Conservation (phyloP, 129 eudicot species). For the Pseudognaphalium luteoalbum region DNA sequence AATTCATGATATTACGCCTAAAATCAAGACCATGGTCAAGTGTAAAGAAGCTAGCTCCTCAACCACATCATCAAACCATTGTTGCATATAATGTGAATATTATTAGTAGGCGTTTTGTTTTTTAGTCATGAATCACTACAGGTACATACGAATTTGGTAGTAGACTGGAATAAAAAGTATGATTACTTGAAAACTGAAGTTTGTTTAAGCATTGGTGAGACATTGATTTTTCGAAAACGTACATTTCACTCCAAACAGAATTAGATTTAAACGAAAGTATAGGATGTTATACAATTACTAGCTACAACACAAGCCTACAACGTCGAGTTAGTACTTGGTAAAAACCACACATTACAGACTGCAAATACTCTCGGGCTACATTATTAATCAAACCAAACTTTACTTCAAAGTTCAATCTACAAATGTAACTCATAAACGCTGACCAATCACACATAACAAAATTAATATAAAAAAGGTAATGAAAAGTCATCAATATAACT, state of each 20-base stretch:
- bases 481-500: constrained; percentile 8
- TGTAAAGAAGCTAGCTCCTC: neutral
- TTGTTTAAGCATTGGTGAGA: neutral
- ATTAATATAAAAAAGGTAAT: neutral
- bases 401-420: neutral
- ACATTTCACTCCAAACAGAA: neutral
- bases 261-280: neutral
- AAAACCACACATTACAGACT: constrained; percentile 23
- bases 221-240: neutral
- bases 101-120: neutral
- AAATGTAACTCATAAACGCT: constrained; percentile 12
- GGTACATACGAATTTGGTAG: too few species aligned
- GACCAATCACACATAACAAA: constrained; percentile 12
- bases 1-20: neutral
- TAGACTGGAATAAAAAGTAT: too few species aligned
- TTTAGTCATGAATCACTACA: neutral
- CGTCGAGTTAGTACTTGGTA: constrained; percentile 20
- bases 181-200: neutral
- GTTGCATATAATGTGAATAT: neutral
- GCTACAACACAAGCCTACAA: constrained; percentile 13
- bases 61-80: neutral
- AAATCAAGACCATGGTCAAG: neutral
- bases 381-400: constrained; percentile 25
- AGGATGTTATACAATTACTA: constrained; percentile 15
- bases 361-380: constrained; percentile 3